Base-by-base conservation (phyloP, 1,284 basidiomycete species). In the Cryptococcus wingfieldii region DNA sequence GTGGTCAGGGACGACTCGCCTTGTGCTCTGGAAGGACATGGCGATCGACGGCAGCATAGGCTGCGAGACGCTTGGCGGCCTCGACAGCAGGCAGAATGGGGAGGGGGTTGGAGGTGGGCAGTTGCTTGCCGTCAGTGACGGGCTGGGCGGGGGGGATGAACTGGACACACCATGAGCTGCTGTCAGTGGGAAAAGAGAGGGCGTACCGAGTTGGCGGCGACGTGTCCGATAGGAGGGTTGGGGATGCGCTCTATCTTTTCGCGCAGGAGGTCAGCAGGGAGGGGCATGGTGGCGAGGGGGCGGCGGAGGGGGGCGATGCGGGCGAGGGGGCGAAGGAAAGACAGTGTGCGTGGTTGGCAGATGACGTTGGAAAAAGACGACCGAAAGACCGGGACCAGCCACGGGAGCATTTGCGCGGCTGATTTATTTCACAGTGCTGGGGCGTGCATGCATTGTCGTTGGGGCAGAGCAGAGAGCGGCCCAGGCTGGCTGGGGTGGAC, bases 31-130 rank as follows among this genome's bases (percentile, higher is more conserved):
- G 83, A 53, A 83, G 82, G 42, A 98, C 82, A 78, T 98, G 88
- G 54, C 86, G 82, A 75, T 98, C 94, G 1, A 98, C 95, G 0
- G 96, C 95, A 4, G 90, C 89, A 78, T 86, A 96, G 2, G 94
- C 95, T 14, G 96, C 95, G 10, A 96, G 82, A 50, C 85, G 83
- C 79, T 98, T 98, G 23, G 93, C 86, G 47, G 81, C 81, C 68
- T 92, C 90, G 39, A 93, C 68, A 19, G 69, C 67, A 1, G 67
- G 61, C 6, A 72, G 59, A 9, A 65, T 60, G 4, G 70, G 70
- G 13, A 70, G 55, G 10, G 65, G 62, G 3, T 68, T 58, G 5
- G 63, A 65, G 1, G 68, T 70, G 10, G 68, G 68, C 2, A 70
- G 60, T 47, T 70, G 68, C 31, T 64, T 63, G 13, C 63, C 58